phyloP scores from a whole-genome alignment of 2,329 filamentous ascomycete species.

The Monascus ruber region DNA sequence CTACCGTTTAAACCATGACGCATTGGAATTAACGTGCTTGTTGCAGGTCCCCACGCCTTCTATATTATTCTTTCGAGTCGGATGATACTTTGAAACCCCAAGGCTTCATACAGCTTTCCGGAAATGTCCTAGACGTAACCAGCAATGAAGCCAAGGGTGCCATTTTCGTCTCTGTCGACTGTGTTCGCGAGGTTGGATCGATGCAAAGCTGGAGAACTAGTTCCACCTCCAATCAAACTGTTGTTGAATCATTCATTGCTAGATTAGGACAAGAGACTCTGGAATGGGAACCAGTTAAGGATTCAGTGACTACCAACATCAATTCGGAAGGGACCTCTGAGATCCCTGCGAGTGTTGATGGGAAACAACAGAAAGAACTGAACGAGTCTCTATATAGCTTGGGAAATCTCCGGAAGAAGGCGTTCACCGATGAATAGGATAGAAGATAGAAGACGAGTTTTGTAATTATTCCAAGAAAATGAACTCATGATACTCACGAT shows the following conservation, averaged over 20 bases:
- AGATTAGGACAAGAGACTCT: constrained; percentile 10
- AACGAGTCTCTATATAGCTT: constrained; percentile 28
- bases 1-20: background rate
- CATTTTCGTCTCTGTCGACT: constrained; percentile 43
- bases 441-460: background rate
- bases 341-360: constrained; percentile 13
- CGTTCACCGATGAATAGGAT: constrained; percentile 12
- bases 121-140: constrained; percentile 54
- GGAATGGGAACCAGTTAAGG: constrained; percentile 14
- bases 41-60: constrained; percentile 54
- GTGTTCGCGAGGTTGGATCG: constrained; percentile 41
- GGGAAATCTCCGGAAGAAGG: constrained; percentile 29
- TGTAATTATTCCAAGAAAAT: too few relatives aligned
- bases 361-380: constrained; percentile 21
- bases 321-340: constrained; percentile 20
- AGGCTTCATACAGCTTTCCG: constrained; percentile 45
- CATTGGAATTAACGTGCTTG: constrained; percentile 22
- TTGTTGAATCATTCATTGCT: constrained; percentile 21
- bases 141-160: constrained; percentile 15
- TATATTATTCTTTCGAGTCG: constrained; percentile 49
- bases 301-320: constrained; percentile 13
- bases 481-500: background rate
- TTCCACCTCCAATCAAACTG: constrained; percentile 8
- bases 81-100: constrained; percentile 40
- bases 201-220: constrained; percentile 27